phyloP scores from a whole-genome alignment of 2,329 filamentous ascomycete species.

The Achaetomium macrosporum region DNA sequence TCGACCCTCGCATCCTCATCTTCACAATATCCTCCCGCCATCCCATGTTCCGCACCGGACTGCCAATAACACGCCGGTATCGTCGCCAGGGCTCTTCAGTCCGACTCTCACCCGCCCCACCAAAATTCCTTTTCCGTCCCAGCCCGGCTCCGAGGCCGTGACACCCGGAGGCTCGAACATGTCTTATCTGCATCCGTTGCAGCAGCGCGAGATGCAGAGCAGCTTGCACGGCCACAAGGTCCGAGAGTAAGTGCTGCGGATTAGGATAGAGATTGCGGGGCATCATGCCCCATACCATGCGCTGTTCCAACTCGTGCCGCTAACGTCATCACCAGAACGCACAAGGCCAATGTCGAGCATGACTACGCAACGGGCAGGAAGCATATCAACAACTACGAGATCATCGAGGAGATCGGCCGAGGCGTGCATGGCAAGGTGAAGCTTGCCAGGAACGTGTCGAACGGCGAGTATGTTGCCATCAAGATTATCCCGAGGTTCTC shows the following conservation, averaged over 20 bases:
- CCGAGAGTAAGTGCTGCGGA: constrained; percentile 59
- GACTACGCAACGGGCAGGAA: constrained; percentile 88
- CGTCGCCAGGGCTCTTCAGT: constrained; percentile 58
- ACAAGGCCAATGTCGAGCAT: constrained; percentile 85
- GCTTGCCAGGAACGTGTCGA: constrained; percentile 74
- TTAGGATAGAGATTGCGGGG: background rate
- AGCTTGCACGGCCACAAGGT: constrained; percentile 53
- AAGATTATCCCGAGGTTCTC: constrained; percentile 97
- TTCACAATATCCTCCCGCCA: constrained; percentile 31
- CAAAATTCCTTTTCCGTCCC: constrained; percentile 33
- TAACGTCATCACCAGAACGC: constrained; percentile 52
- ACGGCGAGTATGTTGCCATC: constrained; percentile 79
- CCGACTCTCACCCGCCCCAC: constrained; percentile 41
- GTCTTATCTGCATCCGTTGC: constrained; percentile 63
- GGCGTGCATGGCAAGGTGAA: constrained; percentile 98
- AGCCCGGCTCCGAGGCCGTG: constrained; percentile 48
- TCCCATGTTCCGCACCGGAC: constrained; percentile 42
- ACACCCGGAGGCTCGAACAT: constrained; percentile 48
- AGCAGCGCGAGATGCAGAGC: constrained; percentile 41
- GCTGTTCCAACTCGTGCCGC: background rate
- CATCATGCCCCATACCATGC: background rate
- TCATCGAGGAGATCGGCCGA: constrained; percentile 91
- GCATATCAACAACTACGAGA: constrained; percentile 95
- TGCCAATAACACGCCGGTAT: constrained; percentile 51
- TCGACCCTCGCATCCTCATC: constrained; percentile 29